phyloP scores from a whole-genome alignment of 352 stramenopile genomes.

The Phytophthora pinifolia region DNA sequence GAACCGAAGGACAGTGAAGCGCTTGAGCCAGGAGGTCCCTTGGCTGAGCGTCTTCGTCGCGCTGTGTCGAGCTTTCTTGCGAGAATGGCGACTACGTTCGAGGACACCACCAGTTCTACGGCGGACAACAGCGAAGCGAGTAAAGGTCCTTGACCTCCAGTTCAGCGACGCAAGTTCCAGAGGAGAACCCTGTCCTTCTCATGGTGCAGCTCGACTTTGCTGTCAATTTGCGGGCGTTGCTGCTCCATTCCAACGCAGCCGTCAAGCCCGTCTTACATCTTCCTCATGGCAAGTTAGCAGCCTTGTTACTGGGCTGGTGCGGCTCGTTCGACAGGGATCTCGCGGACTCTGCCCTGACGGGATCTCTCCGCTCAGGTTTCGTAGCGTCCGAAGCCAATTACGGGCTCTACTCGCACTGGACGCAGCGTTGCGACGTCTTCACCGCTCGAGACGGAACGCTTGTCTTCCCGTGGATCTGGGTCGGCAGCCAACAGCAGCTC shows the following conservation, averaged over 20 bases:
- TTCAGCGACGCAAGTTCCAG: conserved; percentile 1
- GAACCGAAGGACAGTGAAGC: conserved; percentile 10
- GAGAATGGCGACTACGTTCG: conserved; percentile 28
- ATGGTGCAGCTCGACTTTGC: conserved; percentile 78
- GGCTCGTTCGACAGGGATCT: conserved; percentile 41
- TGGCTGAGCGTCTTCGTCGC: conserved; percentile 18
- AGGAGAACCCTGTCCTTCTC: conserved; percentile 34
- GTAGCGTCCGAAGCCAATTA: conserved; percentile 18
- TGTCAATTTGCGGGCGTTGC: conserved; percentile 30
- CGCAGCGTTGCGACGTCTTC: conserved; percentile 48
- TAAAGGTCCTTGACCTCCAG: conserved; percentile 10
- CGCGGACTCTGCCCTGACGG: conserved; percentile 22
- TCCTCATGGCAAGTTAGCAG: conserved; percentile 28
- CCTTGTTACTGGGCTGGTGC: conserved; percentile 42
- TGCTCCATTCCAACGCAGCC: conserved; percentile 19
- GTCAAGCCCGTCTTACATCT: conserved; percentile 13
- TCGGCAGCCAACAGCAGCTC: conserved; percentile 35
- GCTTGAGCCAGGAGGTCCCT: conserved; percentile 11
- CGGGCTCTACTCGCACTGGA: conserved; percentile 37
- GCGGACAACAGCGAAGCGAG: conserved; percentile 12
- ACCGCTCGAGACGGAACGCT: conserved; percentile 26
- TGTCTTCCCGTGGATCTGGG: conserved; percentile 47
- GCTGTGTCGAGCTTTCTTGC: conserved; percentile 25
- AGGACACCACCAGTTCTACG: conserved; percentile 1
- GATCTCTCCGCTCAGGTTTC: conserved; percentile 34